A percentile compares a stretch with the other conserved stretches of the same genome.
phyloP scores from a whole-genome alignment of 768 basidiomycete genomes.

The Tricholoma furcatifolium region DNA sequence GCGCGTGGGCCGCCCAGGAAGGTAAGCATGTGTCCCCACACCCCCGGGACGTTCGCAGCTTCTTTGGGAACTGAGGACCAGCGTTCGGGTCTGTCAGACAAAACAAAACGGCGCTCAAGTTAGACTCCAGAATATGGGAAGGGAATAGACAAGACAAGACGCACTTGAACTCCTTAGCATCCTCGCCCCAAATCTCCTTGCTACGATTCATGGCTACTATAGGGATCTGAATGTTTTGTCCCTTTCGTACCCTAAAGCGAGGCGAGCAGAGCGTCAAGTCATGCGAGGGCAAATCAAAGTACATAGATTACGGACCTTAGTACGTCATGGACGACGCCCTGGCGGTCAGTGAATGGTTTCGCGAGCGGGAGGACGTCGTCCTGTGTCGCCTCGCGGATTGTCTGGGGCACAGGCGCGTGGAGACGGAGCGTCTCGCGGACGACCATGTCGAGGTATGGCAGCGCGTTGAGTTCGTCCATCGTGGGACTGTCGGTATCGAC shows the following conservation, averaged over 20 bases:
- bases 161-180: slow-evolving; percentile 59
- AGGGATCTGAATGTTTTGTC: slow-evolving; percentile 46
- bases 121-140: not conserved
- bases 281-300: not conserved
- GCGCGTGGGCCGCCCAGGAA: slow-evolving; percentile 66
- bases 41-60: slow-evolving; percentile 48
- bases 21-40: slow-evolving; percentile 57
- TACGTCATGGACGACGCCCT: slow-evolving; percentile 37
- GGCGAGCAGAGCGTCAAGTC: too few relatives aligned
- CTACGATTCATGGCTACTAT: slow-evolving; percentile 52
- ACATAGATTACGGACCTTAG: slow-evolving; percentile 31
- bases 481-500: slow-evolving; percentile 55
- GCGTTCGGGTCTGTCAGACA: slow-evolving; percentile 58
- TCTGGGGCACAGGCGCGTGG: slow-evolving; percentile 48
- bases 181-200: slow-evolving; percentile 59
- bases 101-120: slow-evolving; percentile 28
- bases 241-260: slow-evolving; percentile 36
- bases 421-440: slow-evolving; percentile 57
- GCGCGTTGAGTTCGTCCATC: slow-evolving; percentile 66
- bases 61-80: slow-evolving; percentile 52
- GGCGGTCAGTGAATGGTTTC: slow-evolving; percentile 41
- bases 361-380: slow-evolving; percentile 53
- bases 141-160: slow-evolving; percentile 6
- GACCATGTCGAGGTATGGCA: slow-evolving; percentile 77
- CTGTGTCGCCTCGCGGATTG: slow-evolving; percentile 41